phyloP scores from a whole-genome alignment of 2,329 filamentous ascomycete species.

The Falciphora oryzae region DNA sequence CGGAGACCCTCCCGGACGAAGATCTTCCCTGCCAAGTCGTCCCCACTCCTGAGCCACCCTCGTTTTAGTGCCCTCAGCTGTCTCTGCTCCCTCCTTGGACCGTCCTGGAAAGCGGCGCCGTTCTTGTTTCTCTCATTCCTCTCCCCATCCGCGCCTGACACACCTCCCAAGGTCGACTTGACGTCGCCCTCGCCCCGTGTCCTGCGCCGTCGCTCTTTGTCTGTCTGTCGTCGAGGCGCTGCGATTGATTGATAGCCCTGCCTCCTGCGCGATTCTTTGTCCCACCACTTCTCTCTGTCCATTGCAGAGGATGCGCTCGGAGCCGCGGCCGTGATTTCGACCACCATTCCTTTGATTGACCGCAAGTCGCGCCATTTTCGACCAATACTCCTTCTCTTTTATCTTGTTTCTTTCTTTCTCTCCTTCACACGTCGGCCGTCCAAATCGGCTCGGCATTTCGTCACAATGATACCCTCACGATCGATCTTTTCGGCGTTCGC shows the following conservation, averaged over 20 bases:
- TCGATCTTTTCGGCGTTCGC: constrained; percentile 27
- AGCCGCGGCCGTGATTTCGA: background rate
- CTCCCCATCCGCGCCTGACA: background rate
- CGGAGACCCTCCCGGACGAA: background rate
- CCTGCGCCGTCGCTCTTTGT: background rate
- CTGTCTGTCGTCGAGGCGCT: background rate
- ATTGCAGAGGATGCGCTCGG: background rate
- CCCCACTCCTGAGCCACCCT: background rate
- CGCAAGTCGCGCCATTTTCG: background rate
- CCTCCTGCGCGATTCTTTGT: background rate
- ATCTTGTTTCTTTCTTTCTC: background rate
- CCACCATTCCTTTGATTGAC: background rate
- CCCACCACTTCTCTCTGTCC: background rate
- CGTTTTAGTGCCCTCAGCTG: background rate
- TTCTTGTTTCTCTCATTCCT: background rate
- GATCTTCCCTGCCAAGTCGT: background rate
- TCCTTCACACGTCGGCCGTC: background rate
- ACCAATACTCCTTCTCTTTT: background rate
- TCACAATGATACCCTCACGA: constrained; percentile 21
- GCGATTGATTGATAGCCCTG: background rate
- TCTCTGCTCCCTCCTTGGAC: background rate
- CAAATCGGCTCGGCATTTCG: background rate
- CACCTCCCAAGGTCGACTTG: background rate
- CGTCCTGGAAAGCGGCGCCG: background rate
- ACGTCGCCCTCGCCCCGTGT: background rate